A percentile compares a stretch with the other conserved stretches of the same genome.
These are phyloP conservation scores for Aspergillus jensenii DNA, from an alignment of 2,329 filamentous ascomycete species.

Conservation along the genomic window DNA sequence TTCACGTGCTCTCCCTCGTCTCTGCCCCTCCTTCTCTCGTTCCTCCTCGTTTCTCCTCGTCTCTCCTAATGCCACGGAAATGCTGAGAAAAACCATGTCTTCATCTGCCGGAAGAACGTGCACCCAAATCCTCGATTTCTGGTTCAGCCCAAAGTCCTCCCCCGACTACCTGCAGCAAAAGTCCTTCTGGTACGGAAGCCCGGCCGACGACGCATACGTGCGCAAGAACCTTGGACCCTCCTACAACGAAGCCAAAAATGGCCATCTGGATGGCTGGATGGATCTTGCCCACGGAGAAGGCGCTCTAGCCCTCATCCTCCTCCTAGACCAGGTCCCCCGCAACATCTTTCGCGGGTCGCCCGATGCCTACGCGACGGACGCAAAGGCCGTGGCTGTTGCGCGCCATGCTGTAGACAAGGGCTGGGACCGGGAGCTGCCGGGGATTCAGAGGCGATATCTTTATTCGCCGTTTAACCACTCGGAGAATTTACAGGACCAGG, in stretches of 20 bases:
- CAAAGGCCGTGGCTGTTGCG: constrained; percentile 27
- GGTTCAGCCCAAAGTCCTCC: constrained; percentile 23
- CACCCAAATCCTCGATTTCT: constrained; percentile 23
- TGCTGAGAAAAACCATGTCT: background rate
- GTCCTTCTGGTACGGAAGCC: constrained; percentile 23
- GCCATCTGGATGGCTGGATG: constrained; percentile 20
- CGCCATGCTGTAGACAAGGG: constrained; percentile 26
- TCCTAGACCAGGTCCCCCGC: constrained; percentile 41
- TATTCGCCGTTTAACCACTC: constrained; percentile 40
- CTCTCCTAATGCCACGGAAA: background rate
- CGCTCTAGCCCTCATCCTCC: constrained; percentile 37
- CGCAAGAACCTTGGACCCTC: constrained; percentile 17
- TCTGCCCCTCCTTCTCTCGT: too few species aligned
- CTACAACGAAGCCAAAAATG: constrained; percentile 21
- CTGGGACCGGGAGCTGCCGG: constrained; percentile 26
- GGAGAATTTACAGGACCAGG: constrained; percentile 34
- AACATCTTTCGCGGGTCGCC: constrained; percentile 36
- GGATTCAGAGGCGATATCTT: constrained; percentile 28
- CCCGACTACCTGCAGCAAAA: constrained; percentile 20
- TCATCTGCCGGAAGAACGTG: background rate
- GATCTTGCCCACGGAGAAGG: constrained; percentile 21
- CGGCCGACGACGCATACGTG: constrained; percentile 23
- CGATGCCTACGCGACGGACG: constrained; percentile 32
- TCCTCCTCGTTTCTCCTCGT: background rate
- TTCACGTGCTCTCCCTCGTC: too few species aligned